phyloP scores from a whole-genome alignment of 2,329 filamentous ascomycete species.

The Calycina marina region DNA sequence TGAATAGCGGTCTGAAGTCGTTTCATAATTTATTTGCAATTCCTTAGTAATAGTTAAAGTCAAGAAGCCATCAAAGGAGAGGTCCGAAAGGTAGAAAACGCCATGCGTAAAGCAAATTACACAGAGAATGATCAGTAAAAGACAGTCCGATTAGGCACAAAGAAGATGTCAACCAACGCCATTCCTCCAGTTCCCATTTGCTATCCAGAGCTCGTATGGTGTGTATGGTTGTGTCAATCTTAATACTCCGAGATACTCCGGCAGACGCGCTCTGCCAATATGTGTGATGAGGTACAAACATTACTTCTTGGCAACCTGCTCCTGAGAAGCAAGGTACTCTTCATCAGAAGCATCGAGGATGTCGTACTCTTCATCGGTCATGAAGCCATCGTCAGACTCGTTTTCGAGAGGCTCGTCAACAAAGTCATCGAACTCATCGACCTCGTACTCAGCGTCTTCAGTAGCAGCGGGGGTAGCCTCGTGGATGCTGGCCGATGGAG shows the following conservation, averaged over 20 bases:
- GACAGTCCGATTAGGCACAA: too few species aligned
- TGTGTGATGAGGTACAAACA: too few species aligned
- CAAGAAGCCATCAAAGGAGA: too few species aligned
- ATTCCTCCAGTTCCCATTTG: too few species aligned
- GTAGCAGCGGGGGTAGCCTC: conserved; percentile 35
- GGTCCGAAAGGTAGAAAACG: too few species aligned
- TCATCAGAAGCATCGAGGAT: conserved; percentile 91
- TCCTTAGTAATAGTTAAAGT: too few species aligned
- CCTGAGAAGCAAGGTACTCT: conserved; percentile 50
- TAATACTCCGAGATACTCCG: not conserved
- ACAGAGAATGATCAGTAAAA: not conserved
- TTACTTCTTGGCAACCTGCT: conserved; percentile 18
- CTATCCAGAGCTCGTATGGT: not conserved
- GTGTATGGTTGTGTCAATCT: too few species aligned
- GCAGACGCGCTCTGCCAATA: not conserved
- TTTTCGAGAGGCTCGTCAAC: conserved; percentile 44
- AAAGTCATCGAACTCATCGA: conserved; percentile 32
- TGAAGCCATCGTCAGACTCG: conserved; percentile 57
- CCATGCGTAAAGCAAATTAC: not conserved
- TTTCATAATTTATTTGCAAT: too few species aligned
- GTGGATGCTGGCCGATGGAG: conserved; percentile 67
- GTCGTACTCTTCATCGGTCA: conserved; percentile 97
- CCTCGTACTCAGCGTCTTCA: conserved; percentile 31
- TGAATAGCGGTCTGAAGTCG: too few species aligned
- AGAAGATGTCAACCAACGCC: too few species aligned